These are phyloP conservation scores for Dujonia santamariae DNA, from an alignment of 1,139 yeast genomes.

Conservation along the genomic window DNA sequence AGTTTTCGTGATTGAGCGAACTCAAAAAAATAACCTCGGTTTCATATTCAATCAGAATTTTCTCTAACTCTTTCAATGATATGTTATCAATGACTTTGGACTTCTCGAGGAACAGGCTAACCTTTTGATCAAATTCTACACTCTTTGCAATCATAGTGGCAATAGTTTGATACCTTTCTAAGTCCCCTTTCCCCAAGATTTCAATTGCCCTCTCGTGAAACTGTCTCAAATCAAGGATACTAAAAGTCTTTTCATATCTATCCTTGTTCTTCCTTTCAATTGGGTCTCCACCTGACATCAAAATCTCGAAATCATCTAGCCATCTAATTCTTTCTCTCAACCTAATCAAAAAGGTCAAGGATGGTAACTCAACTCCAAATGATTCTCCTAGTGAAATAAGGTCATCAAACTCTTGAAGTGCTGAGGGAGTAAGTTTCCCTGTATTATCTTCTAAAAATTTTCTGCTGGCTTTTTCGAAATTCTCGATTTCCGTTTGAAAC, in stretches of 20 bases:
- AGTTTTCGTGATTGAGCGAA: slow-evolving; percentile 22
- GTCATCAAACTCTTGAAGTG: slow-evolving; percentile 38
- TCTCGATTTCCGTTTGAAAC: slow-evolving; percentile 50
- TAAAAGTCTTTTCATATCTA: slow-evolving; percentile 25
- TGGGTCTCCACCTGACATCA: slow-evolving; percentile 42
- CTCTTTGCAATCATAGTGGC: slow-evolving; percentile 28
- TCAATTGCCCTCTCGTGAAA: slow-evolving; percentile 42
- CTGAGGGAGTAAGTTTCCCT: slow-evolving; percentile 10
- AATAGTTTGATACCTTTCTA: slow-evolving; percentile 19
- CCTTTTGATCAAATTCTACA: slow-evolving; percentile 24
- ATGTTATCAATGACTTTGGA: slow-evolving; percentile 23
- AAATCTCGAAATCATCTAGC: slow-evolving; percentile 36
- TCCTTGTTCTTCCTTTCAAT: slow-evolving; percentile 15
- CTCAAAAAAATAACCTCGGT: slow-evolving; percentile 26
- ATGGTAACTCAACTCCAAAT: slow-evolving; percentile 55
- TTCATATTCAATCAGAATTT: slow-evolving; percentile 23
- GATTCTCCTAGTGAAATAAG: slow-evolving; percentile 53
- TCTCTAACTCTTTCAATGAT: slow-evolving; percentile 20
- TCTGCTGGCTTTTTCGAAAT: slow-evolving; percentile 51
- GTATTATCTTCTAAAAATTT: slow-evolving; percentile 30
- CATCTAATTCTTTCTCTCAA: slow-evolving; percentile 50
- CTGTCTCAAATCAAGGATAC: slow-evolving; percentile 31
- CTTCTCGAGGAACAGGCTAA: slow-evolving; percentile 24
- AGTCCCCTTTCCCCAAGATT: slow-evolving; percentile 29
- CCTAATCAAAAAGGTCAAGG: slow-evolving; percentile 46